Conservation (phyloP, 345 rosid genomes). For the Psidium guajava region DNA sequence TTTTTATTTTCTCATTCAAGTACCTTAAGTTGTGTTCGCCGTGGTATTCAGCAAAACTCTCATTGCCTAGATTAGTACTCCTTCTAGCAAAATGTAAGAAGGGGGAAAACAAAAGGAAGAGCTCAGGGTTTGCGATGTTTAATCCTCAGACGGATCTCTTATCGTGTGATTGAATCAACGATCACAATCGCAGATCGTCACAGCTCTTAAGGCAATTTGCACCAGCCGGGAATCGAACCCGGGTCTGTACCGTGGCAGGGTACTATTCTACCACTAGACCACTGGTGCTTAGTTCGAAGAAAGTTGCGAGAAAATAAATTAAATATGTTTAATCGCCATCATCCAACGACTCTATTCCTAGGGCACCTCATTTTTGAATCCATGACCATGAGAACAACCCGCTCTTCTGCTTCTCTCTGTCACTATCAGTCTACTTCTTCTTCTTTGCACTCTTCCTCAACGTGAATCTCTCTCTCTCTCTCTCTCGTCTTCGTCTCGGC, state of each 20-base stretch:
- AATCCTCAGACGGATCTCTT: not conserved
- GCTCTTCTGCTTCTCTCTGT: too few species aligned
- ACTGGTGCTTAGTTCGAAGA: too few species aligned
- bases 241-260: constrained; percentile 72
- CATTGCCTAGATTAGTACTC: not conserved
- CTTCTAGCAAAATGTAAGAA: not conserved
- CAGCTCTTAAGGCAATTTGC: too few species aligned
- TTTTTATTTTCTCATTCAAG: not conserved
- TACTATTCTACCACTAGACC: constrained; percentile 88
- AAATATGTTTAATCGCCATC: rapidly evolving
- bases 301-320: not conserved
- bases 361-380: not conserved
- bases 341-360: not conserved
- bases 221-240: constrained; percentile 63
- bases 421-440: not conserved
- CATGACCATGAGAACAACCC: not conserved
- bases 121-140: not conserved
- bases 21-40: not conserved
- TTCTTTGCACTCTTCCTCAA: constrained; percentile 15
- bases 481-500: constrained; percentile 4
- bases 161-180: not conserved
- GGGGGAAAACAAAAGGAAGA: not conserved
- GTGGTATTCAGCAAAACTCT: not conserved
- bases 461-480: too few species aligned
- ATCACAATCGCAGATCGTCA: not conserved